These are phyloP conservation scores for Glarea lozoyensis DNA, from an alignment of 495 filamentous ascomycete genomes.

Conservation along the genomic window DNA sequence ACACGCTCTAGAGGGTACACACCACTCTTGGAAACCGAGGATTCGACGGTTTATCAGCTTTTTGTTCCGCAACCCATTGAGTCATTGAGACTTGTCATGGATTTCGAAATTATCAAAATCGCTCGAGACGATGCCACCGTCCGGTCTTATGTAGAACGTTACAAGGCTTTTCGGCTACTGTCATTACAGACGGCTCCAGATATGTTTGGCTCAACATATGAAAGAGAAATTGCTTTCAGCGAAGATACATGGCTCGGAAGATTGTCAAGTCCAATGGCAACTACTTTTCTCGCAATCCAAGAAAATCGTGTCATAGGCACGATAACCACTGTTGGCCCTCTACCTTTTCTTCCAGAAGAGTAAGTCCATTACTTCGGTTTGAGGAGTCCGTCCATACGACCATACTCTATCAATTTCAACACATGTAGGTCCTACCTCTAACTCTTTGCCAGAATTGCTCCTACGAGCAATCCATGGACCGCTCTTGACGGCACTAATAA, in stretches of 20 bases:
- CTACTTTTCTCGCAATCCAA: conserved; percentile 31
- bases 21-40: too few species aligned
- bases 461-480: conserved; percentile 19
- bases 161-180: conserved; percentile 27
- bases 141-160: conserved; percentile 19
- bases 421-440: conserved; percentile 10
- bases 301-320: conserved; percentile 15
- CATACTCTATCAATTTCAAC: neutral
- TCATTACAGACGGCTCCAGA: conserved; percentile 25
- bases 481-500: neutral
- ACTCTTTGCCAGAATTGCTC: conserved; percentile 18
- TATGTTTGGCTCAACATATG: conserved; percentile 42
- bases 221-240: conserved; percentile 31
- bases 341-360: conserved; percentile 15
- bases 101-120: conserved; percentile 16
- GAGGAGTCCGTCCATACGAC: too few species aligned
- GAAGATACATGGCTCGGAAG: conserved; percentile 33
- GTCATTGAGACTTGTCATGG: too few species aligned
- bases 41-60: too few species aligned
- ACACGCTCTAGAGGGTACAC: too few species aligned
- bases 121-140: conserved; percentile 20
- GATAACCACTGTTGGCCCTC: conserved; percentile 14
- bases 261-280: conserved; percentile 34
- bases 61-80: too few species aligned
- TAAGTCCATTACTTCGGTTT: conserved; percentile 15